Evolutionary conservation across 495 filamentous ascomycete species (phyloP), one percentile per base, ranked within the genome.

Genomic region (Talaromyces wortmannii): DNA sequence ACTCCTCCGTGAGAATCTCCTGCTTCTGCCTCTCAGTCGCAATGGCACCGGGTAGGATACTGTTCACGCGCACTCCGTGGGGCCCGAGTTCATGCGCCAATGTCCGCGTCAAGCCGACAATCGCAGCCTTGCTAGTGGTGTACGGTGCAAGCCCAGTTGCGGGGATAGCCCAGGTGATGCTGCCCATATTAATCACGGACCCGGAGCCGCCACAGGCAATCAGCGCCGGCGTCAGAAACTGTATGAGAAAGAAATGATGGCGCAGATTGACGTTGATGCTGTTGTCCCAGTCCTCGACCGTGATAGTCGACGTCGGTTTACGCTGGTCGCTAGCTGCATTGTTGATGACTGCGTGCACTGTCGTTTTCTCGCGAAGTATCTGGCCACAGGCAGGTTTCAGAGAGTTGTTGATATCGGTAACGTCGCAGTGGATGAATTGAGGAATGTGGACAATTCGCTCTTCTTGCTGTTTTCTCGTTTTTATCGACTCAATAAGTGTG

Each of bases 1-100:
- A 77, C 61, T 73, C 74, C 7, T 60, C 59, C 43, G 71, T 77
- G 44, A 75, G 50, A 6, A 77, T 69, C 55, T 74, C 69, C 7
- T 66, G 60, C 42, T 64, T 73, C 66, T 77, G 72, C 30, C 73
- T 57, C 61, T 72, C 61, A 13, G 62, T 64, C 23, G 59, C 62
- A 52, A 64, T 64, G 2, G 62, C 59, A 5, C 62, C 62, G 0
- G 67, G 67, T 65, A 70, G 66, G 23, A 70, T 60, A 49, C 61
- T 64, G 43, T 70, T 68, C 3, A 70, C 44, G 10, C 44, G 44
- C 15, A 46, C n/a, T 2, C 44, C 44, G 7, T 46, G 7, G 1
- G 44, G 7, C 13, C 44, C 44, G 15, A 46, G 17, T 17, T 46
- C 44, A 46, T 46, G 17, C 44, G 44, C 44, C 44, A 46, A 7